These are phyloP conservation scores for Waltergamsia citrina DNA, from an alignment of 2,329 filamentous ascomycete species.

Conservation along the genomic window DNA sequence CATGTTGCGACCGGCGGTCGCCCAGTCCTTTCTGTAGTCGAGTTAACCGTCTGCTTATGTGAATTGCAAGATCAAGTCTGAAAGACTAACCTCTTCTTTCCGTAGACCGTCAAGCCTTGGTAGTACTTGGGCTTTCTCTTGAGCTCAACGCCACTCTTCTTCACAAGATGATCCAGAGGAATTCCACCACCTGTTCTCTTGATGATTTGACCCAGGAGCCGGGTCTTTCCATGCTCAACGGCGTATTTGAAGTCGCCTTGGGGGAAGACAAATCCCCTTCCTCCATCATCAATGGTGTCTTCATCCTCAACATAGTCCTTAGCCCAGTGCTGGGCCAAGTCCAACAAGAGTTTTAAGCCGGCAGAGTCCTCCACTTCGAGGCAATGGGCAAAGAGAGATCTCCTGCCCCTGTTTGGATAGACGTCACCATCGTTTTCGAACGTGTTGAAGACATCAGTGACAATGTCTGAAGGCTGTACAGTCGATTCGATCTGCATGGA, in stretches of 20 bases:
- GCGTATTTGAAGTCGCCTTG: conserved; percentile 30
- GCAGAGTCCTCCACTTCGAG: conserved; percentile 42
- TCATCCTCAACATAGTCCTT: conserved; percentile 19
- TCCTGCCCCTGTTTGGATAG: conserved; percentile 2
- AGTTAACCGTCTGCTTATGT: conserved; percentile 6
- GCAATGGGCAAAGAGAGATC: conserved; percentile 30
- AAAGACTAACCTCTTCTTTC: conserved; percentile 50
- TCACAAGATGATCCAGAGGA: conserved; percentile 56
- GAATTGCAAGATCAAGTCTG: neutral
- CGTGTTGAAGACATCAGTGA: conserved; percentile 29
- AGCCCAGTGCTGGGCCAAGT: conserved; percentile 36
- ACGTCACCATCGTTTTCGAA: conserved; percentile 15
- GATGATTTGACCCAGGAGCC: conserved; percentile 56
- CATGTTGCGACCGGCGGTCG: conserved; percentile 45
- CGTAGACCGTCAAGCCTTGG: conserved; percentile 67
- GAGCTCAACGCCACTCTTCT: conserved; percentile 53
- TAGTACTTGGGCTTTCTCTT: conserved; percentile 62
- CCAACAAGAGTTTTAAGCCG: conserved; percentile 48
- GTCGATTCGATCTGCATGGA: conserved; percentile 59
- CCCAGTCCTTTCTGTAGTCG: conserved; percentile 53
- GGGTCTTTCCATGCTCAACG: conserved; percentile 36
- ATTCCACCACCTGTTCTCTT: conserved; percentile 58
- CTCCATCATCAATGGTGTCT: conserved; percentile 22
- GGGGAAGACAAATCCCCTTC: conserved; percentile 19
- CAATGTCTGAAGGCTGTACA: conserved; percentile 41